These are phyloP conservation scores for Eleusine coracana DNA, from an alignment of 176 grass and related monocot genomes.

Conservation along the genomic window DNA sequence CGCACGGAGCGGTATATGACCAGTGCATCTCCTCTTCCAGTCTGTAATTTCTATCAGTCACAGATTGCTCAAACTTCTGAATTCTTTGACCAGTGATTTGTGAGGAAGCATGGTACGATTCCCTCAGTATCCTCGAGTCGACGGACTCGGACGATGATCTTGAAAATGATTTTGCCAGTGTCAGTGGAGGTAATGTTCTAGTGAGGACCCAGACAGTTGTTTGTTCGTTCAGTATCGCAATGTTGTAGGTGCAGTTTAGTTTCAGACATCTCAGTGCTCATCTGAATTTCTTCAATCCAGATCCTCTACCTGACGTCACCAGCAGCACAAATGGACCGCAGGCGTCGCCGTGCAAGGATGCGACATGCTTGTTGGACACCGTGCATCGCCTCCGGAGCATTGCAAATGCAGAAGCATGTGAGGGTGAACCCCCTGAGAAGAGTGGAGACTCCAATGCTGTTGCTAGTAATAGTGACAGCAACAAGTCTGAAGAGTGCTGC, in stretches of 20 bases:
- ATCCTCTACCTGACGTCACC: conserved; percentile 54
- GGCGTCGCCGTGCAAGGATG: conserved; percentile 27
- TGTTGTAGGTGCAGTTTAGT: not conserved
- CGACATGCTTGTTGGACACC: conserved; percentile 31
- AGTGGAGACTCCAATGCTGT: not conserved
- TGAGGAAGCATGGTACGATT: conserved; percentile 94
- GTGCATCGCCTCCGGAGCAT: conserved; percentile 49
- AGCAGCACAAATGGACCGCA: conserved; percentile 29
- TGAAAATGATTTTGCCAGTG: conserved; percentile 84
- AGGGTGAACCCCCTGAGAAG: conserved; percentile 17
- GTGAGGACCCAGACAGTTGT: not conserved
- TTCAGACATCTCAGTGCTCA: conserved; percentile 8
- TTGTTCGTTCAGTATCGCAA: not conserved
- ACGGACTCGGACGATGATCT: conserved; percentile 54
- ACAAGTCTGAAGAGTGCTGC: conserved; percentile 30
- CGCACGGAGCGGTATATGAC: conserved; percentile 58
- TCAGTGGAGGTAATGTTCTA: conserved; percentile 68
- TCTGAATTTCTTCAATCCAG: not conserved
- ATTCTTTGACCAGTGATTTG: conserved; percentile 56
- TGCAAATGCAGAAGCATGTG: conserved; percentile 44
- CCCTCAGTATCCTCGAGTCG: conserved; percentile 76
- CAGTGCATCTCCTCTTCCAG: not conserved
- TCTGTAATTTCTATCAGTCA: not conserved
- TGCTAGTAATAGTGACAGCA: not conserved
- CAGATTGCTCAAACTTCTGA: not conserved